Percentiles rank a stretch among this genome's conserved stretches.
phyloP scores from a whole-genome alignment of 2,329 filamentous ascomycete species.

The Xylariaceae sp. region DNA sequence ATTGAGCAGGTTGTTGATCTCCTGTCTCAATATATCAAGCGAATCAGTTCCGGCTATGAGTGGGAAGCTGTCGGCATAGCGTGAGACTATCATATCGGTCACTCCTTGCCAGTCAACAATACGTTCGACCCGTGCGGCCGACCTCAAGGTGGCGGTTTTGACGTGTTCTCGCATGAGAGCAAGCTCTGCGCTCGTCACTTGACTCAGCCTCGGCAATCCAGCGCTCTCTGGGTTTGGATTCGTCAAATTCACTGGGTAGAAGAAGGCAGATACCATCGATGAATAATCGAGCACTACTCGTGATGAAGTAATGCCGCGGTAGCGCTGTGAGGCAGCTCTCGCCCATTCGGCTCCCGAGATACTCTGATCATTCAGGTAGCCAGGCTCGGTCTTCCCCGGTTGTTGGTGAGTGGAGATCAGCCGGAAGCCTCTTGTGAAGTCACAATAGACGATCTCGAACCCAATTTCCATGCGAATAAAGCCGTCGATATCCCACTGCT shows the following conservation, averaged over 20 bases:
- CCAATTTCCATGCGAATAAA: slow-evolving; percentile 12
- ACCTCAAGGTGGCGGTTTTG: slow-evolving; percentile 40
- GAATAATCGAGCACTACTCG: slow-evolving; percentile 54
- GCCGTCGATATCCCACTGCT: slow-evolving; percentile 8
- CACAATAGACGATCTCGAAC: slow-evolving; percentile 16
- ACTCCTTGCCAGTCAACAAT: slow-evolving; percentile 69
- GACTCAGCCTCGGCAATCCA: slow-evolving; percentile 43
- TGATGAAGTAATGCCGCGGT: slow-evolving; percentile 51
- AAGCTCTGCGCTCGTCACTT: slow-evolving; percentile 41
- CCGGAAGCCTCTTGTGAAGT: slow-evolving; percentile 54
- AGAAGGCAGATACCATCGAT: slow-evolving; percentile 57
- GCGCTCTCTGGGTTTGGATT: slow-evolving; percentile 45
- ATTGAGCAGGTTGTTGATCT: slow-evolving; percentile 48
- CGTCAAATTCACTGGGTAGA: slow-evolving; percentile 57
- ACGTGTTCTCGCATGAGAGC: slow-evolving; percentile 51
- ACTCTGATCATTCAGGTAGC: too few relatives aligned
- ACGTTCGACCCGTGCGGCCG: slow-evolving; percentile 41
- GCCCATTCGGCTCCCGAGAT: slow-evolving; percentile 46
- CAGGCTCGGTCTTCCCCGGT: slow-evolving; percentile 26
- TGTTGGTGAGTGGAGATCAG: slow-evolving; percentile 43
- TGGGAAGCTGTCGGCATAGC: slow-evolving; percentile 63
- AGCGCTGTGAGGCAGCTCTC: slow-evolving; percentile 50
- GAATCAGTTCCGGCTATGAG: slow-evolving; percentile 44
- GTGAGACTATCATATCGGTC: slow-evolving; percentile 67
- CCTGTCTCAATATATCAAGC: slow-evolving; percentile 40